Evolutionary conservation across 129 eudicot genomes (phyloP), one percentile per base, ranked within the genome.

Genomic region (Deinandra increscens): DNA sequence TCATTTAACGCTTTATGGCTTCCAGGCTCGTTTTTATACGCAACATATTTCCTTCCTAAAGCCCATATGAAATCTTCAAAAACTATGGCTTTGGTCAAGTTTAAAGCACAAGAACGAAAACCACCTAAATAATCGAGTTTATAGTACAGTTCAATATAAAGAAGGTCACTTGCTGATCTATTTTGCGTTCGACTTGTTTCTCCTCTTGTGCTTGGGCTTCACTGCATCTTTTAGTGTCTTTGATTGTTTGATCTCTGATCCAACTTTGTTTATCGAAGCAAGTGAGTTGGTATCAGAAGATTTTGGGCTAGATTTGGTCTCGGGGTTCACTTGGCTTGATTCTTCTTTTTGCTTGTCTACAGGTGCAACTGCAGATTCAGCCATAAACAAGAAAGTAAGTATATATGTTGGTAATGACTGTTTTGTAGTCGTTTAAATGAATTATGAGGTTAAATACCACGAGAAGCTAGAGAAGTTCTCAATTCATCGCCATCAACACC

Each of bases 131-230:
- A 26, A 12, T 29, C 4, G 19, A 58, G 29, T 13, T 13, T 29
- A 58, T 31, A 5, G 64, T 29, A 58, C 64, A 58, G 41, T 5
- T 58, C 29, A 4, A 58, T 26, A 39, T 11, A 58, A 58, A 58
- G 34, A 26, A 12, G 20, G 61, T 2, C 23, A n/a, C 12, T 14
- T 36, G 44, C 23, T 60, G 26, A 60, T 60, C 66, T 60, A 60
- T 34, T 42, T 34, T 34, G 71, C 12, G 12, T 85, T 62, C 17
- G 55, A 53, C 77, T 87, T 90, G 83, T 80, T 86, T 74, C 70
- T 92, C 70, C 97, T 81, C 73, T 83, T 89, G 84, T 86, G 83
- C 79, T 75, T 93, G 5, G 95, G 95, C 77, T 93, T 93, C 72
- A 93, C 91, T 31, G 98, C 97, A 81, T 93, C 96, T 72, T 70